A percentile compares a stretch with the other conserved stretches of the same genome.
These are phyloP conservation scores for Scytalidium lignicola DNA, from an alignment of 2,329 filamentous ascomycete species.

Conservation along the genomic window DNA sequence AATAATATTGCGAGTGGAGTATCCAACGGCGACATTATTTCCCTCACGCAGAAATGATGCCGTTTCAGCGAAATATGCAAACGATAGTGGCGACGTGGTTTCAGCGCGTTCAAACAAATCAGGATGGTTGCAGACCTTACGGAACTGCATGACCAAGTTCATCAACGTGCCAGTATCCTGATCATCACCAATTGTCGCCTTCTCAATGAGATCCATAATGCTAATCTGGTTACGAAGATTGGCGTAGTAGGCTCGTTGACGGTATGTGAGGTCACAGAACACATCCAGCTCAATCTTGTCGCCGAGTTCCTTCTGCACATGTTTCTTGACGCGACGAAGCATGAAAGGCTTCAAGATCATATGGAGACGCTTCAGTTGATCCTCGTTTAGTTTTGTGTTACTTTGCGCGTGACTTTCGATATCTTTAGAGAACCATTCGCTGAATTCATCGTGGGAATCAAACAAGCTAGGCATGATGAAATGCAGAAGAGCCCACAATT, in stretches of 20 bases:
- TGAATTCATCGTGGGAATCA: constrained; percentile 88
- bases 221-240: constrained; percentile 96
- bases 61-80: constrained; percentile 87
- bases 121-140: constrained; percentile 98
- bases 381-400: constrained; percentile 99
- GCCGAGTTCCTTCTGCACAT: constrained; percentile 96
- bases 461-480: constrained; percentile 99
- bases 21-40: constrained; percentile 69
- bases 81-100: constrained; percentile 78
- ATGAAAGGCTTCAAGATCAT: constrained; percentile 99
- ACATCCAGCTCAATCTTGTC: constrained; percentile 98
- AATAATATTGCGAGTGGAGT: constrained; percentile 82
- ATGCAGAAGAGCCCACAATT: constrained; percentile 93
- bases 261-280: constrained; percentile 94
- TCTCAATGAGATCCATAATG: constrained; percentile 97
- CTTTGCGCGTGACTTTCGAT: constrained; percentile 98
- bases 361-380: constrained; percentile 91
- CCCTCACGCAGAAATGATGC: constrained; percentile 93
- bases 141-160: constrained; percentile 99
- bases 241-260: constrained; percentile 88
- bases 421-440: constrained; percentile 90
- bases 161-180: constrained; percentile 93
- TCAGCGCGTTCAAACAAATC: constrained; percentile 95
- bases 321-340: constrained; percentile 98
- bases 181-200: constrained; percentile 89